Percentiles rank a stretch among this genome's conserved stretches.
These are phyloP conservation scores for Chaetomium cochliodes DNA, from an alignment of 495 filamentous ascomycete species.

Conservation along the genomic window DNA sequence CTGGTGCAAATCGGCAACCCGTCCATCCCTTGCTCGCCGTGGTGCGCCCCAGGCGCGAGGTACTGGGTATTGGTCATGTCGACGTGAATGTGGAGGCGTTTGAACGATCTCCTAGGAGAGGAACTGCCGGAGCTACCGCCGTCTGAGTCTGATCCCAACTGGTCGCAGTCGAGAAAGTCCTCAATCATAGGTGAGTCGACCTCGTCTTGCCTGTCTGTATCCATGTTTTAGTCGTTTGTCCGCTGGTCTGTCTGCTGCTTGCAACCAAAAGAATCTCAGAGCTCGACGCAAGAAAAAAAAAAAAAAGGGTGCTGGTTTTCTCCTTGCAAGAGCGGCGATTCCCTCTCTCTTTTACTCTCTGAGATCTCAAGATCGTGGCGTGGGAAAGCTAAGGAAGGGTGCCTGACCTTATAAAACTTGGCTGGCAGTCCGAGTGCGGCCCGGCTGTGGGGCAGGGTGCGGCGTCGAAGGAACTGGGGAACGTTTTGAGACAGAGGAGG, in stretches of 20 bases:
- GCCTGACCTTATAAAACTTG: conserved; percentile 17
- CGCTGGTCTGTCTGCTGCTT: background rate
- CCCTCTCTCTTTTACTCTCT: background rate
- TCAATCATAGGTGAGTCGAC: conserved; percentile 23
- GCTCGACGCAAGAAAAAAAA: background rate
- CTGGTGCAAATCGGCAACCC: conserved; percentile 26
- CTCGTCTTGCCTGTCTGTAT: conserved; percentile 27
- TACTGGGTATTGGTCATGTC: conserved; percentile 37
- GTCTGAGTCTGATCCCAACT: conserved; percentile 26
- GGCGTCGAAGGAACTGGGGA: conserved; percentile 25
- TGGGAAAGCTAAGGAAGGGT: background rate
- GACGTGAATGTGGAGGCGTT: conserved; percentile 29
- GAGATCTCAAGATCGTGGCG: background rate
- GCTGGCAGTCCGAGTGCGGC: conserved; percentile 22
- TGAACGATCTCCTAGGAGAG: conserved; percentile 21
- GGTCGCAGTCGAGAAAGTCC: conserved; percentile 26
- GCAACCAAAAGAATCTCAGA: background rate
- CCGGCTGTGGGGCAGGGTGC: conserved; percentile 26
- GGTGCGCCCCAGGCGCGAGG: conserved; percentile 30
- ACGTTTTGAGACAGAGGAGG: conserved; percentile 24
- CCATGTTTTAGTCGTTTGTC: conserved; percentile 29
- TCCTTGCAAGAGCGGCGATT: background rate
- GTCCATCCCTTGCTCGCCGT: conserved; percentile 27
- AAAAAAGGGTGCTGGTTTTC: background rate
- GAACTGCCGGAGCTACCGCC: conserved; percentile 19